Evolutionary conservation across 2,329 filamentous ascomycete species (phyloP).

Genomic region (Claviceps sorghi): DNA sequence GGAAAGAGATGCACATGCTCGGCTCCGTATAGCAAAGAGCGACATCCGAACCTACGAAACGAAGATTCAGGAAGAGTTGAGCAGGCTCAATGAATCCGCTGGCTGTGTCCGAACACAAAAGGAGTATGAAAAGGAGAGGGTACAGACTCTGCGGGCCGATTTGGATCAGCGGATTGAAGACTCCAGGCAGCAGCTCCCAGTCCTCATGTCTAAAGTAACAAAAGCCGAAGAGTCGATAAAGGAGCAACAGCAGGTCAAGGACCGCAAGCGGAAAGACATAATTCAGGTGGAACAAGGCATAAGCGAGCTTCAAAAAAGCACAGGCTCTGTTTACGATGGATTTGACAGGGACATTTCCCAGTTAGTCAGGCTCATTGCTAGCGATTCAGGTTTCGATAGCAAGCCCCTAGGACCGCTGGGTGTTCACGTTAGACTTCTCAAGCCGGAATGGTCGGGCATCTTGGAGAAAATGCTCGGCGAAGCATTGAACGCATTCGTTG

Average conservation of each 20-base stretch:
- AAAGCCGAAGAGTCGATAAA: slow-evolving; percentile 18
- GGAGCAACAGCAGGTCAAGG: slow-evolving; percentile 18
- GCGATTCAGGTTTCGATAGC: slow-evolving; percentile 52
- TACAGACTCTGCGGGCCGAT: slow-evolving; percentile 13
- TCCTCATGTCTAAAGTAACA: slow-evolving; percentile 18
- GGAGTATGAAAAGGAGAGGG: slow-evolving; percentile 33
- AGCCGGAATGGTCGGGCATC: slow-evolving; percentile 71
- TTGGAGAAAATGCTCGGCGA: slow-evolving; percentile 65
- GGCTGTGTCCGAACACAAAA: slow-evolving; percentile 55
- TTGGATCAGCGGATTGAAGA: slow-evolving; percentile 15
- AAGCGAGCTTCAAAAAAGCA: slow-evolving; percentile 37
- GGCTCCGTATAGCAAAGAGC: slow-evolving; percentile 37
- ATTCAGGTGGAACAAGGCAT: slow-evolving; percentile 29
- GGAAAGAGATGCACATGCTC: slow-evolving; percentile 49
- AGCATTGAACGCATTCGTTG: slow-evolving; percentile 62
- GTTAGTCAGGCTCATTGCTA: slow-evolving; percentile 53
- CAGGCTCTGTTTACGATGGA: slow-evolving; percentile 45
- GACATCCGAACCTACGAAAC: slow-evolving; percentile 30
- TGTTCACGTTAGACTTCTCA: slow-evolving; percentile 56
- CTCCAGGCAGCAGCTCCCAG: slow-evolving; percentile 16
- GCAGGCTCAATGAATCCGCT: slow-evolving; percentile 50
- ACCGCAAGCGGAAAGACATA: slow-evolving; percentile 39
- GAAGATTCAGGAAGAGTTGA: slow-evolving; percentile 40
- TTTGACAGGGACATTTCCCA: slow-evolving; percentile 49
- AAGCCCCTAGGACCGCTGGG: slow-evolving; percentile 78